Base-by-base conservation (phyloP, 176 grass and related monocot species). In the Miscanthus lutarioriparius region DNA sequence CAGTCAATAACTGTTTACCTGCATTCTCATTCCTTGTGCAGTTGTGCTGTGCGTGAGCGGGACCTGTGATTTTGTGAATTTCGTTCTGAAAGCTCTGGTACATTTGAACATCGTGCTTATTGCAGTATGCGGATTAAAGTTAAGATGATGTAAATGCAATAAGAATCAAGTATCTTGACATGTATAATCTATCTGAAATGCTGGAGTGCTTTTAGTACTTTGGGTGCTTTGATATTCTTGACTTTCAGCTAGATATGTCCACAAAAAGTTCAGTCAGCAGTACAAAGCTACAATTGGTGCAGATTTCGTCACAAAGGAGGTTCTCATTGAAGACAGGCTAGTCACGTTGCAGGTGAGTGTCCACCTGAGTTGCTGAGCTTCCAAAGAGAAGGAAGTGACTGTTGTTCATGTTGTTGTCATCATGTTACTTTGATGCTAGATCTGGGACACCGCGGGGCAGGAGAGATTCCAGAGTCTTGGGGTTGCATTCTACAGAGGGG, bases 261-360 rank as follows among this genome's bases (percentile, higher is more conserved):
- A 99, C 74, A 99, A 99, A 39, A 99, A 99, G 80, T 99, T 99
- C 70, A 96, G 93, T 58, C 91, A 92, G 81, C 97, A 99, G 78
- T 99, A 99, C 72, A 96, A 99, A 87, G 97, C 97, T 30, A 99
- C 97, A 44, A 99, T 99, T 47, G 97, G 97, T 80, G 97, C 97
- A 7, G 97, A 99, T 94, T 99, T 99, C 10, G 88, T 99, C 74
- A 99, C 97, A 17, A 99, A 99, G 86, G 97, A 99, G 87, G 94
- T 99, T 73, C 89, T 99, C n/a, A 91, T 99, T 16, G 97, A 96
- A 74, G 97, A 99, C 76, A 94, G 93, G 84, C 87, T 99, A 38
- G 97, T 99, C 41, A 99, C 97, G 16, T 86, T 99, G 84, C 97
- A 99, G 89, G 97, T 92, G 85, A 86, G 70, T 37, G 2, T 26